Evolutionary conservation across 331 rosid species (phyloP).

Genomic region (Malus hybrid): DNA sequence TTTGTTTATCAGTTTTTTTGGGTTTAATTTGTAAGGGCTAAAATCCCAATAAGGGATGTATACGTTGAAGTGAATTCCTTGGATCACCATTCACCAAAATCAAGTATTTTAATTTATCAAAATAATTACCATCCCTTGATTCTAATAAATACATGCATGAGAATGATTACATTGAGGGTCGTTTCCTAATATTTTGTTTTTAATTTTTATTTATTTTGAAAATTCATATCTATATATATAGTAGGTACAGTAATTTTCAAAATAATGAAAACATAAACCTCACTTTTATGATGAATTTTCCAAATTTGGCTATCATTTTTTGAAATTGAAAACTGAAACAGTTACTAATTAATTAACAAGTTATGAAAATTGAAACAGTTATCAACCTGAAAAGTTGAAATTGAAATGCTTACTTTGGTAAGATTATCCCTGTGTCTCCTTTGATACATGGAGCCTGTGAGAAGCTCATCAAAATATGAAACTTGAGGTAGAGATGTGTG

Average conservation of each 20-base stretch:
- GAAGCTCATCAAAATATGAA: neutral
- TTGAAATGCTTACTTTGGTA: neutral
- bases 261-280: neutral
- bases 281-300: too few species aligned
- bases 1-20: neutral
- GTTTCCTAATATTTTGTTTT: too few species aligned
- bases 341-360: neutral
- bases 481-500: neutral
- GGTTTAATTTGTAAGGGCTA: neutral
- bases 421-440: neutral
- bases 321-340: too few species aligned
- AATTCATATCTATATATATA: too few species aligned
- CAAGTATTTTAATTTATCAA: neutral
- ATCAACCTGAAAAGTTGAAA: neutral
- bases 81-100: conserved; percentile 4
- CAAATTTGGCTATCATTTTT: neutral
- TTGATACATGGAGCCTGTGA: neutral
- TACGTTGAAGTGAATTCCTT: conserved; percentile 9
- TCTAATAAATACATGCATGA: neutral
- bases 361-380: too few species aligned
- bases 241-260: too few species aligned
- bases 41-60: neutral
- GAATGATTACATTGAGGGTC: too few species aligned
- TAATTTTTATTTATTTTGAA: too few species aligned
- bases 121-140: neutral